Conservation (phyloP, 805 yeast species). For the Millerozyma acaciae region DNA sequence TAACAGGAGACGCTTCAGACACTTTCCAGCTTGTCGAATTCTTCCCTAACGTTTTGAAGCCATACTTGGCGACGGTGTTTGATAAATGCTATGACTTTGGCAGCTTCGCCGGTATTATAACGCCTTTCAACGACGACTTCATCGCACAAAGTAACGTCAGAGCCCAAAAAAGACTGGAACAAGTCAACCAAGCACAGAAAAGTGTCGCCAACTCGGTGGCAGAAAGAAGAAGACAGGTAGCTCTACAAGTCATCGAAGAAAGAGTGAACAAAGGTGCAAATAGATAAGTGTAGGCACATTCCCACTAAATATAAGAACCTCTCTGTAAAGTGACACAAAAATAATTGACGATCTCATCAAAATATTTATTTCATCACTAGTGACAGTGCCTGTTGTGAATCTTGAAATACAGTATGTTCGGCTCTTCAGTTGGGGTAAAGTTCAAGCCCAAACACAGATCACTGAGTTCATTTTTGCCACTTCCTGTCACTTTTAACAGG, state of each 20-base stretch:
- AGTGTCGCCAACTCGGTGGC: conserved; percentile 49
- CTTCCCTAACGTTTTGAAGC: conserved; percentile 66
- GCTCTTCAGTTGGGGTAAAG: conserved; percentile 8
- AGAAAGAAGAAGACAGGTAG: conserved; percentile 75
- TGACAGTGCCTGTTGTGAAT: too few species aligned
- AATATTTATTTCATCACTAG: neutral
- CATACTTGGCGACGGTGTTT: conserved; percentile 50
- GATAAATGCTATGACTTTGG: conserved; percentile 30
- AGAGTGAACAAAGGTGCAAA: conserved; percentile 37
- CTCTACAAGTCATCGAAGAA: conserved; percentile 70
- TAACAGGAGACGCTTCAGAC: conserved; percentile 85
- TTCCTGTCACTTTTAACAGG: conserved; percentile 26
- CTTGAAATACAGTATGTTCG: too few species aligned
- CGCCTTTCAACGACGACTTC: conserved; percentile 63
- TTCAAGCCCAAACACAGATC: conserved; percentile 27
- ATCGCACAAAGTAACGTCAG: conserved; percentile 72
- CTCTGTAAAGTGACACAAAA: conserved; percentile 8
- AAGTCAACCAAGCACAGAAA: conserved; percentile 38
- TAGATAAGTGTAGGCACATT: conserved; percentile 2
- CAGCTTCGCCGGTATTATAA: conserved; percentile 45
- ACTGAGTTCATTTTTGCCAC: conserved; percentile 20
- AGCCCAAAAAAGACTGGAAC: conserved; percentile 58
- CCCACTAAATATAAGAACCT: neutral
- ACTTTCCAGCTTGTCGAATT: conserved; percentile 79
- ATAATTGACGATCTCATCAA: neutral